phyloP scores from a whole-genome alignment of 108 stramenopile species.

The Halocafeteria seosinensis region DNA sequence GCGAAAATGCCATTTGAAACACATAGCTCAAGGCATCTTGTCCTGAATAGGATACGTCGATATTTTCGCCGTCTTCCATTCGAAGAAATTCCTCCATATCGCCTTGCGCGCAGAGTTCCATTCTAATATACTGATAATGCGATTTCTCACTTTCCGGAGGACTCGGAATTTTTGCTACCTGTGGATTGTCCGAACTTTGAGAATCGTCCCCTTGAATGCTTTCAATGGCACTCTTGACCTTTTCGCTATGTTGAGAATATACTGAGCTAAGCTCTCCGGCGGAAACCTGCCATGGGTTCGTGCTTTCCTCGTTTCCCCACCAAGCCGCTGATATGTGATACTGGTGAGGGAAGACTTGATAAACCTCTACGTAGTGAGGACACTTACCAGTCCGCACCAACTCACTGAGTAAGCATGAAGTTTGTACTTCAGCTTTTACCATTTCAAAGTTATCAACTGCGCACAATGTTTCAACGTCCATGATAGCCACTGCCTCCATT shows the following conservation, averaged over 20 bases:
- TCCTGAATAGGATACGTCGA: slow-evolving; percentile 12
- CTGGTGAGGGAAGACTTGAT: slow-evolving; percentile 51
- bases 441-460: slow-evolving; percentile 43
- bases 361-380: slow-evolving; percentile 70
- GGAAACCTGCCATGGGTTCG: too few relatives aligned
- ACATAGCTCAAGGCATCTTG: slow-evolving; percentile 23
- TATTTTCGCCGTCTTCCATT: slow-evolving; percentile 14
- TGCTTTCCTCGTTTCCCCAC: slow-evolving; percentile 49
- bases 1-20: slow-evolving; percentile 81
- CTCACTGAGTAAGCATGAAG: slow-evolving; percentile 58
- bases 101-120: slow-evolving; percentile 80
- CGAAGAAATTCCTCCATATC: slow-evolving; percentile 75
- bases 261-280: too few relatives aligned
- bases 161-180: neutral
- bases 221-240: slow-evolving; percentile 44
- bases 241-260: too few relatives aligned
- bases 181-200: neutral
- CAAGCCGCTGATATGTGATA: slow-evolving; percentile 39
- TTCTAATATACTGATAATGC: slow-evolving; percentile 88
- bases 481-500: slow-evolving; percentile 63
- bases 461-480: slow-evolving; percentile 54
- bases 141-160: neutral
- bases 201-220: neutral
- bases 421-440: slow-evolving; percentile 63
- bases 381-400: slow-evolving; percentile 59